phyloP scores from a whole-genome alignment of 805 yeast species.

The Candida sithepensis region DNA sequence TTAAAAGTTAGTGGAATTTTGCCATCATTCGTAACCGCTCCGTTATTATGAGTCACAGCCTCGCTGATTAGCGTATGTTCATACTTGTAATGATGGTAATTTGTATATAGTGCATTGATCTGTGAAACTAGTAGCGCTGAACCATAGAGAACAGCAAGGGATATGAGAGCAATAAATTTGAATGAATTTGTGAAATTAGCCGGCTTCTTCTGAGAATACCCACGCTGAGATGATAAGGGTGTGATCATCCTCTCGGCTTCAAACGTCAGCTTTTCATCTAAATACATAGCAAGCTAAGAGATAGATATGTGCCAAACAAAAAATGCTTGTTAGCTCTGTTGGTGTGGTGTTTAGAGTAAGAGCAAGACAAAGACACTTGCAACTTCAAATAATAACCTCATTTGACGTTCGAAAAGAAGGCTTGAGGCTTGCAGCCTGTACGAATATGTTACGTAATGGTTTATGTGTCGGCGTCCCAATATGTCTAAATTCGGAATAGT shows the following conservation, averaged over 20 bases:
- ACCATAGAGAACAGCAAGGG: conserved; percentile 20
- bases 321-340: too few relatives aligned
- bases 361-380: too few relatives aligned
- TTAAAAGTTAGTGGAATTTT: conserved; percentile 36
- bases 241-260: not conserved
- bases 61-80: not conserved
- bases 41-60: not conserved
- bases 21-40: conserved; percentile 4
- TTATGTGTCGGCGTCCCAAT: not conserved
- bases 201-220: not conserved
- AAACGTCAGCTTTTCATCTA: conserved; percentile 5
- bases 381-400: too few relatives aligned
- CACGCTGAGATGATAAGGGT: not conserved
- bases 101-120: conserved; percentile 13
- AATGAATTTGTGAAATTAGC: conserved; percentile 1
- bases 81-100: conserved; percentile 4
- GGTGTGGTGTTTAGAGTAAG: too few relatives aligned
- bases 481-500: not conserved
- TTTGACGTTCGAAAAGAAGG: not conserved
- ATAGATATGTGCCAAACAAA: too few relatives aligned
- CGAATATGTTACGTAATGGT: not conserved
- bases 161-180: conserved; percentile 8
- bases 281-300: conserved; percentile 4
- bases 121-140: conserved; percentile 22
- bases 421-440: not conserved